Evolutionary conservation across 176 grass and related monocot species (phyloP), one percentile per base, ranked within the genome.

Genomic region (Aegilops sharonensis): DNA sequence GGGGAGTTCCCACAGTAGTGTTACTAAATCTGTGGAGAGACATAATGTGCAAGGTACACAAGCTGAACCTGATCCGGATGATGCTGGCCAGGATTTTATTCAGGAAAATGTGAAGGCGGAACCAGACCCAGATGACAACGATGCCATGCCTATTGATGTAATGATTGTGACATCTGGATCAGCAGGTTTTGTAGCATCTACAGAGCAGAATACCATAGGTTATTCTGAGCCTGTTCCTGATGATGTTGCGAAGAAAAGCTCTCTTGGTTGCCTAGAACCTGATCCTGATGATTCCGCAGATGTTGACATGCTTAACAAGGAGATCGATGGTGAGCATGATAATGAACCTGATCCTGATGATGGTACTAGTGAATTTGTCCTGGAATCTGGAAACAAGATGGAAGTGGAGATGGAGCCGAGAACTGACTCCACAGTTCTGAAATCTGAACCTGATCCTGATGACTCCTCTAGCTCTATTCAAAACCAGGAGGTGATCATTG

Each of bases 391-490:
- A 80, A 80, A 89, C 71, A 83, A 48, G 31, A 81, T 85, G 21
- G 84, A 83, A 84, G 23, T 72, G 81, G 81, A 88, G 72, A 84
- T 62, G 80, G 61, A 61, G 67, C 76, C 31, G 68, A 54, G 8
- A 77, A 34, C 17, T 32, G 50, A 77, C 47, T 31, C 47, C 74
- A 56, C 27, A 77, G 47, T 34, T 77, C 30, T 32, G 8, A 77
- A 77, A 48, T 87, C 47, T 68, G 89, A 91, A 83, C 72, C 81
- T 81, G 85, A 88, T 21, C 83, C 78, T 82, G 92, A 91, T 76
- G 90, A 89, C 91, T 86, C 84, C 7, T 50, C 57, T 29, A 83
- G 36, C 88, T n/a, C 74, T 78, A 70, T 90, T 81, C 27, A 82
- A 20, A 85, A 64, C 32, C 66, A 91, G 48, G 42, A 65, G 57